Evolutionary conservation across 768 basidiomycete genomes (phyloP), one percentile per base, ranked within the genome.

Genomic region (Sarcodon sp.): DNA sequence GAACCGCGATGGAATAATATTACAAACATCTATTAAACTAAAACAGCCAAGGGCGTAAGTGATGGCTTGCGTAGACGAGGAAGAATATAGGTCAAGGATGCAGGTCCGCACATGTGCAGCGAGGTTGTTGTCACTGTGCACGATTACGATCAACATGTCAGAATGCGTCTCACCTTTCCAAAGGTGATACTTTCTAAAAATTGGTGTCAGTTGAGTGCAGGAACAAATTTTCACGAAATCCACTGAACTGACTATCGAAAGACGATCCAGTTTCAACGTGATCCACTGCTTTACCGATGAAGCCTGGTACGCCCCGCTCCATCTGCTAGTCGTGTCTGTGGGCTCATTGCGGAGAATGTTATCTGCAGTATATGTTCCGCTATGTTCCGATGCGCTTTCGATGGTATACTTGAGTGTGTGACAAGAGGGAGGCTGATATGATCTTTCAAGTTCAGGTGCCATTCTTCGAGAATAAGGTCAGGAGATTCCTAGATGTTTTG

Each of bases 261-360:
- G 61, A 3, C 67, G 64, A 38, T 87, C 76, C 3, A 88, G 65
- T 33, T 75, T 73, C 45, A 88, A 66, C 9, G 83, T 61, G 13
- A 89, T 73, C 83, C 84, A 89, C 57, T 87, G 83, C 49, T 73
- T 75, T 41, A 68, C 62, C 53, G 69, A 75, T 4, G 71, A 60
- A 5, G 72, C 69, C 38, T 80, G 77, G 44, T 75, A 69, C 3
- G 77, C 77, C 6, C 80, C 80, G 45, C 83, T 87, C 86, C 85
- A 88, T 66, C 87, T 66, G 58, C 83, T 87, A 3, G 69, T 66
- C 49, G 76, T 76, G 56, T 87, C 82, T 45, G 62, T 60, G 0
- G 83, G 83, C 15, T 67, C 69, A 60, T 87, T 78, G 15, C 75
- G 64, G 21, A 81, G 61, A 47, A 88, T 83, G 52, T 87, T 81